A percentile compares a stretch with the other conserved stretches of the same genome.
phyloP scores from a whole-genome alignment of 1,139 yeast species.

The Saccharomyces hybrid region DNA sequence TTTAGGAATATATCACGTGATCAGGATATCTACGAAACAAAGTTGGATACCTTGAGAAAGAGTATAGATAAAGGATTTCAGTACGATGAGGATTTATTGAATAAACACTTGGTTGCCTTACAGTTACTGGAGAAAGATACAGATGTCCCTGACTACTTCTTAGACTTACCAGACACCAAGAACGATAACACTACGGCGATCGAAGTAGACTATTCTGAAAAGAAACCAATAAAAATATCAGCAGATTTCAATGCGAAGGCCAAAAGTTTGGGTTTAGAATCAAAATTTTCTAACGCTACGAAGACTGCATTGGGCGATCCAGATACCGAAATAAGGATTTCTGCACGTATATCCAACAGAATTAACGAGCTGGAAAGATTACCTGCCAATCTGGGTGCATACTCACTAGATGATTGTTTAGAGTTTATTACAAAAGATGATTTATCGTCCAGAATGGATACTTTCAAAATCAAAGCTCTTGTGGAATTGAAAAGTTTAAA shows the following conservation, averaged over 20 bases:
- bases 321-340: slow-evolving; percentile 44
- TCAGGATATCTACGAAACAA: slow-evolving; percentile 34
- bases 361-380: slow-evolving; percentile 65
- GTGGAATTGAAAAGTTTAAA: slow-evolving; percentile 79
- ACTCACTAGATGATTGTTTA: slow-evolving; percentile 36
- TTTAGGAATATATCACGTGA: slow-evolving; percentile 31
- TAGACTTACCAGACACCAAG: slow-evolving; percentile 20
- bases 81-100: slow-evolving; percentile 47
- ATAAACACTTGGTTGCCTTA: slow-evolving; percentile 65
- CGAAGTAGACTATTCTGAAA: slow-evolving; percentile 5
- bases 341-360: slow-evolving; percentile 57
- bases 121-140: slow-evolving; percentile 70
- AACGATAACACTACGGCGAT: slow-evolving; percentile 5
- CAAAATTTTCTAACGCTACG: slow-evolving; percentile 28
- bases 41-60: slow-evolving; percentile 27
- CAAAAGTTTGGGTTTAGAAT: slow-evolving; percentile 30
- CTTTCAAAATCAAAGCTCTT: slow-evolving; percentile 55
- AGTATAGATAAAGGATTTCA: slow-evolving; percentile 15
- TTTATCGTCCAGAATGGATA: slow-evolving; percentile 36
- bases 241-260: slow-evolving; percentile 32
- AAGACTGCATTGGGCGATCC: slow-evolving; percentile 29
- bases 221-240: slow-evolving; percentile 25
- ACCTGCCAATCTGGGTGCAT: slow-evolving; percentile 70
- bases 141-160: slow-evolving; percentile 54
- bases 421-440: slow-evolving; percentile 39